phyloP scores from a whole-genome alignment of 306 rosid species.

The Hippophae tibetana region DNA sequence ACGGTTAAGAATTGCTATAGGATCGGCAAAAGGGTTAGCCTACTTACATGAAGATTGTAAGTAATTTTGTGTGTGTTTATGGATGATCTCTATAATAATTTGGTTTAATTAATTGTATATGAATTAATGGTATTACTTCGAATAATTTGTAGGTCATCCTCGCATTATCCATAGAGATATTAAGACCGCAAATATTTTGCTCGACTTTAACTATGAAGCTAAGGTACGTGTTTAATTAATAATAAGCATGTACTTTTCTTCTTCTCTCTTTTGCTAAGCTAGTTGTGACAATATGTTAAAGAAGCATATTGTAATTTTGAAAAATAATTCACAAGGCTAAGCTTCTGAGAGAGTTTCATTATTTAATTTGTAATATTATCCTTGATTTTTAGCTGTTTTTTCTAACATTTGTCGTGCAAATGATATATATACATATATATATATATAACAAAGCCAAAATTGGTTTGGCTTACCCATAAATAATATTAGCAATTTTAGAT shows the following conservation, averaged over 20 bases:
- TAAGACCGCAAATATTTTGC: conserved; percentile 68
- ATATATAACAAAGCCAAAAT: too few relatives aligned
- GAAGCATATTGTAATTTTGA: too few relatives aligned
- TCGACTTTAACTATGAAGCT: conserved; percentile 69
- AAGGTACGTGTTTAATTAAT: conserved; percentile 33
- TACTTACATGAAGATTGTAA: conserved; percentile 93
- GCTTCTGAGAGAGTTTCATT: too few relatives aligned
- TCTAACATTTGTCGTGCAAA: too few relatives aligned
- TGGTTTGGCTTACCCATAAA: neutral
- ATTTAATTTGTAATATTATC: too few relatives aligned
- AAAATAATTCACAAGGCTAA: too few relatives aligned
- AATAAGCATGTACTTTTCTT: neutral
- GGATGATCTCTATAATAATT: neutral
- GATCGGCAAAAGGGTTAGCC: conserved; percentile 89
- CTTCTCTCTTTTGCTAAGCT: too few relatives aligned
- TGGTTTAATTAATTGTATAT: neutral
- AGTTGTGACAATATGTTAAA: too few relatives aligned
- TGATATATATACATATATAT: too few relatives aligned
- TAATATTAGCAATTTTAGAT: neutral
- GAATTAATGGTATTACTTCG: neutral
- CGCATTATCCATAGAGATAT: conserved; percentile 89
- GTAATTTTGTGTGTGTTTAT: conserved; percentile 8
- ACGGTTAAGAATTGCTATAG: conserved; percentile 63
- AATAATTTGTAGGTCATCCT: conserved; percentile 61
- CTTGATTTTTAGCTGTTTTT: too few relatives aligned